These are phyloP conservation scores for Penicillium antarcticum DNA, from an alignment of 495 filamentous ascomycete species.

Conservation along the genomic window DNA sequence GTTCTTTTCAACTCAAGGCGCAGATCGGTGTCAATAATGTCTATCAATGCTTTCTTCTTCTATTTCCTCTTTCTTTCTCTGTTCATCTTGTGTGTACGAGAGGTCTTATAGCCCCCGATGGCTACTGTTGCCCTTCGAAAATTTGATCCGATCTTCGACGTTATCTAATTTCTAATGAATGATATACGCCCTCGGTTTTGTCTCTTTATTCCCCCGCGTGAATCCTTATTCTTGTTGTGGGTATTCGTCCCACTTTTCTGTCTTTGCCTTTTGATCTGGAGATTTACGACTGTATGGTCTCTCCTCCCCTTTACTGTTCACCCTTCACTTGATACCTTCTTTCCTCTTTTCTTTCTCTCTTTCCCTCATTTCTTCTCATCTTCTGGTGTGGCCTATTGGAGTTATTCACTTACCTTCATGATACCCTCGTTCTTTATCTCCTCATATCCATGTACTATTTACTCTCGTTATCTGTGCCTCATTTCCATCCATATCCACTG, in stretches of 20 bases:
- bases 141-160: constrained; percentile 7
- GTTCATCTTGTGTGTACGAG: neutral
- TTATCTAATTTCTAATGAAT: constrained; percentile 31
- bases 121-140: neutral
- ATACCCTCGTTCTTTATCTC: constrained; percentile 17
- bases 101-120: neutral
- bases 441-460: constrained; percentile 11
- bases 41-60: constrained; percentile 13
- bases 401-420: constrained; percentile 5
- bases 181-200: constrained; percentile 10
- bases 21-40: neutral
- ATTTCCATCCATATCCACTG: neutral
- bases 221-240: constrained; percentile 1
- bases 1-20: neutral
- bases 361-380: neutral
- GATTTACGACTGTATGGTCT: no score
- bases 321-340: no score
- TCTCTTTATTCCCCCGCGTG: neutral
- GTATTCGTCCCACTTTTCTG: neutral
- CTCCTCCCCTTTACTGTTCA: neutral
- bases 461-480: neutral
- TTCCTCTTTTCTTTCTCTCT: neutral
- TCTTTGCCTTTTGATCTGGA: neutral
- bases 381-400: constrained; percentile 4
- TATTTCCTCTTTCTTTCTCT: constrained; percentile 7